phyloP scores from a whole-genome alignment of 495 filamentous ascomycete species.

The Trichodelitschia bisporula region DNA sequence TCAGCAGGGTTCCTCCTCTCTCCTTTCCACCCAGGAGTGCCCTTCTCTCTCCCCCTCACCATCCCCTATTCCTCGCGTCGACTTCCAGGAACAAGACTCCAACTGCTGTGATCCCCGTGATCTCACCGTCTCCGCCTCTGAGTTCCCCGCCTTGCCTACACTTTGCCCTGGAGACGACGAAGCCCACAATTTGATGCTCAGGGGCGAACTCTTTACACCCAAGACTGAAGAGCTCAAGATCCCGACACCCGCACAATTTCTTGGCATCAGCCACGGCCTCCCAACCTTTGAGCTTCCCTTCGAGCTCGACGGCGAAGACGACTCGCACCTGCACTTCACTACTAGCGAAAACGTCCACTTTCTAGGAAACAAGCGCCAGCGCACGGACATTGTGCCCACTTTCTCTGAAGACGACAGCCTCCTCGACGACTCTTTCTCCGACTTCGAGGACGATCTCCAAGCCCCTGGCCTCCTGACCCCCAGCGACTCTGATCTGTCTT shows the following conservation, averaged over 20 bases:
- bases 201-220: constrained; percentile 24
- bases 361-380: constrained; percentile 55
- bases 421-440: constrained; percentile 52
- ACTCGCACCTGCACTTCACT: constrained; percentile 50
- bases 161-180: constrained; percentile 50
- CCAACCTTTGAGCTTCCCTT: constrained; percentile 65
- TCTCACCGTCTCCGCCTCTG: constrained; percentile 43
- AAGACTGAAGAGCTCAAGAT: constrained; percentile 22
- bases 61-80: constrained; percentile 49
- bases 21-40: constrained; percentile 51
- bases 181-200: constrained; percentile 48
- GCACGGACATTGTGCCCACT: constrained; percentile 36
- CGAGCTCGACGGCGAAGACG: constrained; percentile 81
- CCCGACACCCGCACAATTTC: background rate
- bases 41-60: constrained; percentile 68
- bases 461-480: constrained; percentile 24
- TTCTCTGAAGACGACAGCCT: constrained; percentile 41
- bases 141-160: constrained; percentile 45
- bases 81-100: constrained; percentile 37
- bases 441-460: constrained; percentile 42
- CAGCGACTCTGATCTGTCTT: constrained; percentile 14
- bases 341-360: constrained; percentile 33
- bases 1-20: constrained; percentile 38
- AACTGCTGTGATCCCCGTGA: constrained; percentile 90
- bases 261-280: constrained; percentile 18